Conservation (phyloP, 495 filamentous ascomycete genomes). For the Aspergillus bridgeri region DNA sequence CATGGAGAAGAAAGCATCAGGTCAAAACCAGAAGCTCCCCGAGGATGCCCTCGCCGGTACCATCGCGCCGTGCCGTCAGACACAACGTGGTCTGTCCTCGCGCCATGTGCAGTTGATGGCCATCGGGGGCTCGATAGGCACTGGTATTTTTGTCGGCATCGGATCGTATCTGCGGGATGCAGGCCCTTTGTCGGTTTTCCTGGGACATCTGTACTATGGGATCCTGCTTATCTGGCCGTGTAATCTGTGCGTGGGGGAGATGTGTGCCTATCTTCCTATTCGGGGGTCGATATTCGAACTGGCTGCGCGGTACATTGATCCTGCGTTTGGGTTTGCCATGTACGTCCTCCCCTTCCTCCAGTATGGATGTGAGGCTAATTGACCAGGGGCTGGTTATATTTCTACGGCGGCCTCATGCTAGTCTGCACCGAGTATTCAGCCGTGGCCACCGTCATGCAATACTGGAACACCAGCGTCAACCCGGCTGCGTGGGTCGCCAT, state of each 20-base stretch:
- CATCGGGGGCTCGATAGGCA: slow-evolving; percentile 72
- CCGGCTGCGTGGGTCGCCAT: slow-evolving; percentile 68
- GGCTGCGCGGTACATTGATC: slow-evolving; percentile 65
- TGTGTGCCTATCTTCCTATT: slow-evolving; percentile 70
- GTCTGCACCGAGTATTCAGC: slow-evolving; percentile 68
- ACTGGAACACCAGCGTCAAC: slow-evolving; percentile 53
- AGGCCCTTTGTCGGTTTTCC: slow-evolving; percentile 63
- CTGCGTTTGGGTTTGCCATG: slow-evolving; percentile 68
- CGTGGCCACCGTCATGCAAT: slow-evolving; percentile 66
- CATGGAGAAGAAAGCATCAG: slow-evolving; percentile 27
- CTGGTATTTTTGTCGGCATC: slow-evolving; percentile 72
- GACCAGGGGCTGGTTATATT: slow-evolving; percentile 40
- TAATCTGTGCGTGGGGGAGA: slow-evolving; percentile 50
- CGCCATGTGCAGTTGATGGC: slow-evolving; percentile 69
- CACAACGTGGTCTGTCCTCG: slow-evolving; percentile 57
- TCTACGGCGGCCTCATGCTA: slow-evolving; percentile 33
- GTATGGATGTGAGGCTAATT: not conserved
- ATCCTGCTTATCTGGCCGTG: slow-evolving; percentile 34
- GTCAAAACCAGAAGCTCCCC: slow-evolving; percentile 10
- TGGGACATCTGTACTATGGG: slow-evolving; percentile 54
- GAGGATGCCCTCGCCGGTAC: slow-evolving; percentile 21
- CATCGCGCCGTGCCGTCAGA: slow-evolving; percentile 24
- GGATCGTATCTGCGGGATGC: slow-evolving; percentile 63
- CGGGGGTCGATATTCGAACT: slow-evolving; percentile 71
- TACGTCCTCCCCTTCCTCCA: slow-evolving; percentile 12